phyloP scores from a whole-genome alignment of 257 asterid species.

The Thymus mandschuricus region DNA sequence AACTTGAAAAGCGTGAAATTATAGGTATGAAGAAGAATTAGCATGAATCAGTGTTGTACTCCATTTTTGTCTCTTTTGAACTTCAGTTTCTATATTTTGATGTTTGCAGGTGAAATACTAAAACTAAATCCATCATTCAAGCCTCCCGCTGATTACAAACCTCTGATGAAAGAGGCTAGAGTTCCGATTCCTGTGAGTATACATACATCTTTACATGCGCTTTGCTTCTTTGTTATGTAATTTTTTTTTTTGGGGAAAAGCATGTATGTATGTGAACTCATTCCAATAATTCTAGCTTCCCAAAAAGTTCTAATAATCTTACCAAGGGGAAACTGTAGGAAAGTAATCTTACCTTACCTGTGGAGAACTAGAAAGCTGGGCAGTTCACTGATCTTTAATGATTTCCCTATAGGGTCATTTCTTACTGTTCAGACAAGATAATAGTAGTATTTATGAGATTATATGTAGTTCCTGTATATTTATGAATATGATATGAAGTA shows the following conservation, averaged over 20 bases:
- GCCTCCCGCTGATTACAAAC: slow-evolving; percentile 82
- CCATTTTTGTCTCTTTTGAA: slow-evolving; percentile 2
- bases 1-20: slow-evolving; percentile 80
- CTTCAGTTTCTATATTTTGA: slow-evolving; percentile 15
- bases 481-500: slow-evolving; percentile 21
- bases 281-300: slow-evolving; percentile 20
- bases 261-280: neutral
- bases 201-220: slow-evolving; percentile 25
- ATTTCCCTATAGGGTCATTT: neutral
- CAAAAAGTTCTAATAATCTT: neutral
- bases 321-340: neutral
- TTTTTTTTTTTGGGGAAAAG: slow-evolving; percentile 16
- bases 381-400: slow-evolving; percentile 1
- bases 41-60: slow-evolving; percentile 19
- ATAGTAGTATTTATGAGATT: neutral
- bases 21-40: slow-evolving; percentile 58
- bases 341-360: neutral
- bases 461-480: slow-evolving; percentile 1
- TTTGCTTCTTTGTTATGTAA: slow-evolving; percentile 4
- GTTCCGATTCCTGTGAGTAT: slow-evolving; percentile 85
- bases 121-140: slow-evolving; percentile 78
- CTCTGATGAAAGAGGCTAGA: slow-evolving; percentile 77
- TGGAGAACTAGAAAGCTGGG: slow-evolving; percentile 16
- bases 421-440: slow-evolving; percentile 5
- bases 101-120: slow-evolving; percentile 73